Base-by-base conservation (phyloP, 352 stramenopile species). In the Globisporangium cystogenes region DNA sequence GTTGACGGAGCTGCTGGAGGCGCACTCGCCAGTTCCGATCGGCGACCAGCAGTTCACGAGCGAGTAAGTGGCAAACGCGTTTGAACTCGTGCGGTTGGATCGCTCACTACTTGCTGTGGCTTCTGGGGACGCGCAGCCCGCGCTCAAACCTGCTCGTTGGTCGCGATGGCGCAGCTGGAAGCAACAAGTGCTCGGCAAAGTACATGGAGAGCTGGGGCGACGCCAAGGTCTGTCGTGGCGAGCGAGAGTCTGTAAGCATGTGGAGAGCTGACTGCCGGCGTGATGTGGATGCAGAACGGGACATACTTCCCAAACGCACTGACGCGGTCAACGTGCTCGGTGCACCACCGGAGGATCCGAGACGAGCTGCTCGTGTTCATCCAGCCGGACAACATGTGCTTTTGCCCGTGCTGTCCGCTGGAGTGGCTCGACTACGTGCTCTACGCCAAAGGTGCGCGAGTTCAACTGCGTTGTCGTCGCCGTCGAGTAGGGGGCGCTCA, bases 351-450 rank as follows among this genome's bases (percentile, higher is more conserved):
- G 21, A 35, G 36, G 4, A 42, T 59, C 27, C 31, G 21, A 1
- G 56, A 71, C 8, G 46, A 62, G 23, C 48, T 59, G 36, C 61
- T 66, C 24, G 60, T 87, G 24, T 77, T 74, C 36, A 49, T 74
- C 35, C 44, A 74, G 16, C 53, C 57, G 7, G 64, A 75, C 21
- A 69, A 64, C 11, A 82, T 85, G 65, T 93, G 82, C 62, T 93
- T 77, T 48, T 93, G 82, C 43, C 69, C 82, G 0, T 93, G 82
- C 55, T 93, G 82, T 47, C 80, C 82, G 31, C 53, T 83, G 1
- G 82, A 93, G 55, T 93, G 82, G 82, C 59, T 93, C 20, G 82
- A 93, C 67, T 93, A 93, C 60, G 73, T 91, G 27, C 67, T 93
- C 1, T 87, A 84, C 39, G 81, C 72, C 21, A 65, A 84, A 83